Evolutionary conservation across 371 early-diverging fungal species (phyloP), one percentile per base, ranked within the genome.

Genomic region (Lichtheimia corymbifera): DNA sequence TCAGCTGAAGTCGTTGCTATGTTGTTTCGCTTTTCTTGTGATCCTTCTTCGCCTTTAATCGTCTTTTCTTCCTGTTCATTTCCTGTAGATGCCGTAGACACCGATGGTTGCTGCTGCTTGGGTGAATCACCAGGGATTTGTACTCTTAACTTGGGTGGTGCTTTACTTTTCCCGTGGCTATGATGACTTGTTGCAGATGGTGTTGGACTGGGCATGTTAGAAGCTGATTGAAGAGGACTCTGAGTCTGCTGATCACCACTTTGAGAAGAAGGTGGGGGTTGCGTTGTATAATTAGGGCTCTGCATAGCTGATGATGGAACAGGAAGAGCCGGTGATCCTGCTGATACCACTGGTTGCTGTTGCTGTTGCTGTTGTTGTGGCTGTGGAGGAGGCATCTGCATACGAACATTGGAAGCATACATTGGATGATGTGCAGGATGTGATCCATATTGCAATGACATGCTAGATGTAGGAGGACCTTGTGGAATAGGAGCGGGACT

Each of bases 121-220:
- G 59, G 64, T n/a, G 59, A 51, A 18, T 72, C 77, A 13, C 30
- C 56, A 17, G 84, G 80, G 54, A 84, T 84, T 27, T 79, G 80
- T 5, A 84, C 78, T 49, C 84, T 73, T 43, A 84, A 52, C 55
- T 78, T 83, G 15, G 81, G 81, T 56, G 63, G 68, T 13, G 56
- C 55, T 14, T 44, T 7, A 63, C 78, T 77, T 41, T 67, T 72
- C 5, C 59, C 59, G 6, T 54, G 45, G 30, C 63, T 62, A 22
- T 50, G 55, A 55, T 49, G 61, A 41, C 50, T 58, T 14, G 62
- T 49, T 27, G 59, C 59, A 15, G 67, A 62, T 12, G 62, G 62
- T 20, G 65, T 61, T 35, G 67, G 64, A 52, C 59, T 64, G 13
- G 64, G 30, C 25, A 60, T 64, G 28, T 63, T 60, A 15, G 61